Evolutionary conservation across 306 rosid genomes (phyloP).

Genomic region (Cicer pinnatifidum): DNA sequence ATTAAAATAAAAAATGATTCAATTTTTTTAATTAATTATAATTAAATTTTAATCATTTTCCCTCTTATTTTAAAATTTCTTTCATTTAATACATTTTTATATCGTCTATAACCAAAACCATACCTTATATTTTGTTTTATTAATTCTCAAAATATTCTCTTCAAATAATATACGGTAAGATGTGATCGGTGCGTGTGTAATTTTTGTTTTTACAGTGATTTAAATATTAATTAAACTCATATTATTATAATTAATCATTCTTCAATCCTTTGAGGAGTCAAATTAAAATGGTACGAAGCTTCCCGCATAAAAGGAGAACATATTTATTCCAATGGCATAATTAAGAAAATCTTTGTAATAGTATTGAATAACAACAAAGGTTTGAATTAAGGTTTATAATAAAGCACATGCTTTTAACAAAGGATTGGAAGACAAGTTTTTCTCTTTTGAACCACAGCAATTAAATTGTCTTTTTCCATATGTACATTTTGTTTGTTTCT

Average conservation of each 20-base stretch:
- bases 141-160: too few species aligned
- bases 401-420: neutral
- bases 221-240: too few species aligned
- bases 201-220: too few species aligned
- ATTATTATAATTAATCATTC: neutral
- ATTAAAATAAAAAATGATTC: too few species aligned
- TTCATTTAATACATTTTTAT: too few species aligned
- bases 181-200: too few species aligned
- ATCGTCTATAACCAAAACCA: too few species aligned
- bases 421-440: conserved; percentile 1
- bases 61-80: too few species aligned
- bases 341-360: neutral
- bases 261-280: conserved; percentile 8
- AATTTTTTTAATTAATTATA: fast-evolving
- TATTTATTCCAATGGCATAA: neutral
- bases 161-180: too few species aligned
- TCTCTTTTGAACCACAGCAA: conserved; percentile 10
- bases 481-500: conserved; percentile 35
- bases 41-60: too few species aligned
- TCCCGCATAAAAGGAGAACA: conserved; percentile 1
- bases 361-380: conserved; percentile 19
- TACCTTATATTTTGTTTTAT: too few species aligned
- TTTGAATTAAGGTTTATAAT: conserved; percentile 7
- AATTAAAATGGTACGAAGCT: conserved; percentile 28
- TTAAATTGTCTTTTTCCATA: conserved; percentile 18